Evolutionary conservation across 73 alveolate species (phyloP).

Genomic region (Paramecium octaurelia): DNA sequence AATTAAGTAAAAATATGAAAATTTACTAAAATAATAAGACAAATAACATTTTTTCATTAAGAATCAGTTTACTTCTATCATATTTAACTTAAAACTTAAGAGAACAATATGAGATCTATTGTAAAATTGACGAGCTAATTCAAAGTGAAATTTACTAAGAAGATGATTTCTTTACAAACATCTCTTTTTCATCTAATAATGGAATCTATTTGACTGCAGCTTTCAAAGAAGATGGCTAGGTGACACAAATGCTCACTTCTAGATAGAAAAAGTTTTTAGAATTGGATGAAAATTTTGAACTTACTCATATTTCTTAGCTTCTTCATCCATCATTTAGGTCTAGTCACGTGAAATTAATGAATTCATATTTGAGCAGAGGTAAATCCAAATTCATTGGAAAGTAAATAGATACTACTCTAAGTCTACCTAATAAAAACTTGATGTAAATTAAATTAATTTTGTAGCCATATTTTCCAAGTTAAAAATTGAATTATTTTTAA

Average conservation of each 20-base stretch:
- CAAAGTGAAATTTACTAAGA: background rate
- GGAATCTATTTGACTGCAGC: background rate
- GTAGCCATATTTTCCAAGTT: background rate
- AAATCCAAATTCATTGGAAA: background rate
- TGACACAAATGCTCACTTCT: background rate
- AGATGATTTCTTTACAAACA: background rate
- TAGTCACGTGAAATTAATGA: background rate
- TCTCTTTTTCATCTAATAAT: background rate
- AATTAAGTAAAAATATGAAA: background rate
- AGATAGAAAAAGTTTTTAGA: background rate
- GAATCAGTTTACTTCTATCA: background rate
- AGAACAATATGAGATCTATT: background rate
- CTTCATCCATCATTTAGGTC: background rate
- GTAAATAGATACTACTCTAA: background rate
- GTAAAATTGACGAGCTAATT: background rate
- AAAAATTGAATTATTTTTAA: background rate
- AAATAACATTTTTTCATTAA: background rate
- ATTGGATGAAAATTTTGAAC: background rate
- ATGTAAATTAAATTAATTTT: background rate
- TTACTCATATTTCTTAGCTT: background rate
- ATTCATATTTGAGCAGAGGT: background rate
- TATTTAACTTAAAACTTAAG: background rate
- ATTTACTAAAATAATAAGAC: background rate
- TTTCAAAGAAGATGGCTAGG: background rate
- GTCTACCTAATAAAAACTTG: background rate